Conservation (phyloP, 2,329 filamentous ascomycete species). For the Pseudocercospora macadamiae region DNA sequence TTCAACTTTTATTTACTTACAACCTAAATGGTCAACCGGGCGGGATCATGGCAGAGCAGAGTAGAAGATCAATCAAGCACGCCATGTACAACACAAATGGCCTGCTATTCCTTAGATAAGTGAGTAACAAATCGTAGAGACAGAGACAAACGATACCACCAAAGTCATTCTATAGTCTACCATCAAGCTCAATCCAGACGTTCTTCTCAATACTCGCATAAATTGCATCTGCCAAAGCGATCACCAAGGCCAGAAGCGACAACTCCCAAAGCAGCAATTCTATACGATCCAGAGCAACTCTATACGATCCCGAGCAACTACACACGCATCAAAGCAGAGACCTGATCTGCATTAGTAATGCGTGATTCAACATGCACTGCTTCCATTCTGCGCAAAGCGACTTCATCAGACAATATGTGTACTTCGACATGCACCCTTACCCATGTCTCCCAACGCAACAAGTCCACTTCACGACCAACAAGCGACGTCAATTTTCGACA, state of each 20-base stretch:
- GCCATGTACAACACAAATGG: neutral
- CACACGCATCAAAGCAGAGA: too few species aligned
- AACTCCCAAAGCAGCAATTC: constrained; percentile 5
- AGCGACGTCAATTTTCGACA: too few species aligned
- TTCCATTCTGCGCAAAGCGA: neutral
- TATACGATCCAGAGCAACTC: neutral
- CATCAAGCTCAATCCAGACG: too few species aligned
- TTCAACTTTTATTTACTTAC: neutral
- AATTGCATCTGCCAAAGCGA: neutral
- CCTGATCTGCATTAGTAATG: neutral
- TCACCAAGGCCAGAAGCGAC: constrained; percentile 3
- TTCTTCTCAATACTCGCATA: too few species aligned
- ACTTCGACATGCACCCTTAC: neutral
- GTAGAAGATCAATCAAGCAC: neutral
- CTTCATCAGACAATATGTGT: constrained; percentile 1
- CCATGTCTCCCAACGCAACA: neutral
- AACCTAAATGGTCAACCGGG: neutral
- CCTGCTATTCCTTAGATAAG: neutral
- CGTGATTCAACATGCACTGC: constrained; percentile 4
- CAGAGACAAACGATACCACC: too few species aligned
- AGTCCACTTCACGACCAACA: neutral
- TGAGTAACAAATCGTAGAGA: too few species aligned
- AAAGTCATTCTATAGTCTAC: too few species aligned
- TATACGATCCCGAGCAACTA: neutral
- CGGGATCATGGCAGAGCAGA: neutral